Percentiles rank a stretch among this genome's conserved stretches.
phyloP scores from a whole-genome alignment of 2,329 filamentous ascomycete genomes.

The Fusarium sp. region DNA sequence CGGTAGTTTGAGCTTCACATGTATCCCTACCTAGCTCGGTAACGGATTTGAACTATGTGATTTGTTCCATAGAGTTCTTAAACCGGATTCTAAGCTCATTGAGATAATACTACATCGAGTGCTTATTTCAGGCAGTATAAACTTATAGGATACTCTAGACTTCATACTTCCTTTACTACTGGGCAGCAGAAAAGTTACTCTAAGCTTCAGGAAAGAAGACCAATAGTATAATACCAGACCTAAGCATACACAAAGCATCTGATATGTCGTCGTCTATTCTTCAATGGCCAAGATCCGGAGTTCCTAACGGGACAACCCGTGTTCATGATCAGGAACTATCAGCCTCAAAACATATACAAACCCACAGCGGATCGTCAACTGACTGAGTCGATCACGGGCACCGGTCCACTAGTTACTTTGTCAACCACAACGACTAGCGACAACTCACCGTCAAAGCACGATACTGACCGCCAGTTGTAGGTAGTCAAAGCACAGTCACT shows the following conservation, averaged over 20 bases:
- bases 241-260: neutral
- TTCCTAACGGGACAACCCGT: neutral
- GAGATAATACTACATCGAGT: neutral
- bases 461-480: constrained; percentile 1
- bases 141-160: neutral
- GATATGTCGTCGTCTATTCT: neutral
- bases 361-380: neutral
- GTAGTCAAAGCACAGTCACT: neutral
- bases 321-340: neutral
- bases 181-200: neutral
- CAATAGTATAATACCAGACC: neutral
- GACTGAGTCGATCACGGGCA: neutral
- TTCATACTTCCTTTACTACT: neutral
- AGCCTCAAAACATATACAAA: neutral
- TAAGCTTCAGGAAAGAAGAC: neutral
- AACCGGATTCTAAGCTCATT: accelerated
- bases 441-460: constrained; percentile 3
- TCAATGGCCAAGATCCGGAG: neutral
- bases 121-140: neutral
- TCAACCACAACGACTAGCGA: neutral
- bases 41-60: neutral
- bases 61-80: neutral
- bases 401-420: neutral
- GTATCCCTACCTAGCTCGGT: too few species aligned
- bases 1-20: too few species aligned